Evolutionary conservation across 192 early-diverging fungal species (phyloP), one percentile per base, ranked within the genome.

Genomic region (Coemansia sp.): DNA sequence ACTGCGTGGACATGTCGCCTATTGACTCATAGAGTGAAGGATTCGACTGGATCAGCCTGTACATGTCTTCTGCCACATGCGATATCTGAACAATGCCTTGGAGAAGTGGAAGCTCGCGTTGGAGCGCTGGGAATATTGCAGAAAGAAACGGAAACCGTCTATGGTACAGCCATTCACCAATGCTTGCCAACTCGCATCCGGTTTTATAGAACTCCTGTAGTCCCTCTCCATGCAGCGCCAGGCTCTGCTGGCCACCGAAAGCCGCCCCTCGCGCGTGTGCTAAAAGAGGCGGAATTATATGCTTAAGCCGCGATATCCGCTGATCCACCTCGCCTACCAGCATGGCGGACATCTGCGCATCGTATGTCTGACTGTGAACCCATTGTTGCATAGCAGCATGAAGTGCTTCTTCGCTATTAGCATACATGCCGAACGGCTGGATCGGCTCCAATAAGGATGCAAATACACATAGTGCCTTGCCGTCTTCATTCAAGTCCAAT

Each of bases 91-190:
- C 71, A 8, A 68, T 41, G 3, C 52, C 62, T 5, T 71, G 69
- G 5, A 82, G 58, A 41, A 69, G 71, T 15, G 74, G 65, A 15
- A 74, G 58, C 46, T 62, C 51, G 21, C 62, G 80, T 18, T 39
- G n/a, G 5, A 82, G 66, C 5, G 41, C 43, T 1, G 80, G 74
- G 13, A 82, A 43, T 6, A 74, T 41, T 11, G 60, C 67, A 2
- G 72, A 36, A 26, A 82, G 58, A 58, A 77, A 48, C 6, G 19
- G 59, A 40, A 82, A 77, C 36, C 55, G 67, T 11, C 57, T 65
- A 48, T 64, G 68, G n/a, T 67, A 46, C 42, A 82, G 64, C 80
- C 80, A 82, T 39, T 77, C 74, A 32, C 80, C 80, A 19, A 77
- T 77, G 5, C 19, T 15, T 4, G 64, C 74, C 15, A 66, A 40